These are phyloP conservation scores for Hirsutella thompsonii DNA, from an alignment of 2,329 filamentous ascomycete genomes.

Conservation along the genomic window DNA sequence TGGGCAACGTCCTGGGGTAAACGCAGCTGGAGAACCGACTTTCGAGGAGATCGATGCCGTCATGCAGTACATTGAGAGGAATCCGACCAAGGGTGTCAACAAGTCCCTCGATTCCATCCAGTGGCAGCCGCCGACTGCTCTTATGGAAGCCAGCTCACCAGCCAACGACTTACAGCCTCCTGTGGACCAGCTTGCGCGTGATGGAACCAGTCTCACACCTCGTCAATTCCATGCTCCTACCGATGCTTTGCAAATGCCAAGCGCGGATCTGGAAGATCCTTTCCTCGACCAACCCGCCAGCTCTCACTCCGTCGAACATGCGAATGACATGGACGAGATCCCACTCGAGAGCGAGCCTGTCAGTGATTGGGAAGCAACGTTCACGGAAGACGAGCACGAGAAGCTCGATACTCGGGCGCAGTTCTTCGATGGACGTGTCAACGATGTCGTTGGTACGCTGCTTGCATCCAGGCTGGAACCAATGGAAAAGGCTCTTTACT, in stretches of 20 bases:
- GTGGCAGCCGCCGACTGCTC: slow-evolving; percentile 20
- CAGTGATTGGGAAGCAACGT: slow-evolving; percentile 86
- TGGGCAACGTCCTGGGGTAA: not conserved
- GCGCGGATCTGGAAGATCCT: slow-evolving; percentile 48
- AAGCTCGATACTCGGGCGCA: slow-evolving; percentile 70
- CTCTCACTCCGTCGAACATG: slow-evolving; percentile 37
- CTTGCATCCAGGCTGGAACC: slow-evolving; percentile 68
- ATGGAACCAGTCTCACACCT: slow-evolving; percentile 63
- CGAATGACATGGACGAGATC: slow-evolving; percentile 23
- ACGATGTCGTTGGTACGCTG: slow-evolving; percentile 68
- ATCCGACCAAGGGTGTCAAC: slow-evolving; percentile 64
- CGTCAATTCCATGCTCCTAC: slow-evolving; percentile 36
- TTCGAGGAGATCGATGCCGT: slow-evolving; percentile 86
- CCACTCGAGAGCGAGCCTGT: slow-evolving; percentile 44
- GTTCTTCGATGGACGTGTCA: slow-evolving; percentile 87
- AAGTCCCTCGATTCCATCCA: slow-evolving; percentile 35
- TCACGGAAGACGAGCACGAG: slow-evolving; percentile 70
- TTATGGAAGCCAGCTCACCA: slow-evolving; percentile 26
- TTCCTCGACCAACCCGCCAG: slow-evolving; percentile 40
- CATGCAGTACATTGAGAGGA: slow-evolving; percentile 69
- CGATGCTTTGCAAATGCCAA: slow-evolving; percentile 31
- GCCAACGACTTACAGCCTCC: slow-evolving; percentile 38
- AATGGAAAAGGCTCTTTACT: slow-evolving; percentile 64
- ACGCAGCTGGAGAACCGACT: slow-evolving; percentile 29
- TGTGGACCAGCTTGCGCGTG: slow-evolving; percentile 45